These are phyloP conservation scores for Meyerozyma sp. DNA, from an alignment of 1,139 yeast genomes.

Conservation along the genomic window DNA sequence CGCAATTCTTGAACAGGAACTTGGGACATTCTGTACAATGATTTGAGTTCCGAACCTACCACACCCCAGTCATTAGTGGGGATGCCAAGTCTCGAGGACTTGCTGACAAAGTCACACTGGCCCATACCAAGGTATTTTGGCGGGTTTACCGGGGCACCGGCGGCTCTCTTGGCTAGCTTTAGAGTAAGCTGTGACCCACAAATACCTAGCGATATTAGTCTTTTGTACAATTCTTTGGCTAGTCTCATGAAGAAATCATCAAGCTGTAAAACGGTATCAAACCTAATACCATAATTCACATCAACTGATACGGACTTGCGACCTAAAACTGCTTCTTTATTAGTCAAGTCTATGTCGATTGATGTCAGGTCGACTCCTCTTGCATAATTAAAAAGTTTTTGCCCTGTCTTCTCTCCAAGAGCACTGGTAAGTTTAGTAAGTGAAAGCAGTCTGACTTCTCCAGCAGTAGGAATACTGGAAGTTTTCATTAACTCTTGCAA, in stretches of 20 bases:
- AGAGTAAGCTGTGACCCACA: conserved; percentile 57
- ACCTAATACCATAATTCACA: conserved; percentile 86
- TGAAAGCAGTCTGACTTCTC: conserved; percentile 33
- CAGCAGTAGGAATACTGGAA: conserved; percentile 13
- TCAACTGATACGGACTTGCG: conserved; percentile 84
- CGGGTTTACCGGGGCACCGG: conserved; percentile 66
- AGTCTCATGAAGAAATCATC: conserved; percentile 58
- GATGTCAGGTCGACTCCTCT: conserved; percentile 65
- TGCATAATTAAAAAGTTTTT: conserved; percentile 51
- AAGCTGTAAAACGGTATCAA: conserved; percentile 53
- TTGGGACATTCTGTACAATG: conserved; percentile 49
- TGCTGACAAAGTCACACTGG: conserved; percentile 57
- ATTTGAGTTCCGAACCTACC: conserved; percentile 56
- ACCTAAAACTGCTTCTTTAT: conserved; percentile 38
- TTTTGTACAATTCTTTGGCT: conserved; percentile 51
- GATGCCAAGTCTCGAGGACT: conserved; percentile 55
- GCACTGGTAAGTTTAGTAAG: conserved; percentile 32
- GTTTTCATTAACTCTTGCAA: conserved; percentile 9
- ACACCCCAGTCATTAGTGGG: conserved; percentile 60
- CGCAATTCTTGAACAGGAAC: conserved; percentile 67
- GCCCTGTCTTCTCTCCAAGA: conserved; percentile 70
- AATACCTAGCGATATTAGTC: conserved; percentile 45
- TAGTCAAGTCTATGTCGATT: conserved; percentile 43
- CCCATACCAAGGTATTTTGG: conserved; percentile 86
- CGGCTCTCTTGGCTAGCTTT: conserved; percentile 60